Base-by-base conservation (phyloP, 2,329 filamentous ascomycete genomes). In the Septoria petroselini region DNA sequence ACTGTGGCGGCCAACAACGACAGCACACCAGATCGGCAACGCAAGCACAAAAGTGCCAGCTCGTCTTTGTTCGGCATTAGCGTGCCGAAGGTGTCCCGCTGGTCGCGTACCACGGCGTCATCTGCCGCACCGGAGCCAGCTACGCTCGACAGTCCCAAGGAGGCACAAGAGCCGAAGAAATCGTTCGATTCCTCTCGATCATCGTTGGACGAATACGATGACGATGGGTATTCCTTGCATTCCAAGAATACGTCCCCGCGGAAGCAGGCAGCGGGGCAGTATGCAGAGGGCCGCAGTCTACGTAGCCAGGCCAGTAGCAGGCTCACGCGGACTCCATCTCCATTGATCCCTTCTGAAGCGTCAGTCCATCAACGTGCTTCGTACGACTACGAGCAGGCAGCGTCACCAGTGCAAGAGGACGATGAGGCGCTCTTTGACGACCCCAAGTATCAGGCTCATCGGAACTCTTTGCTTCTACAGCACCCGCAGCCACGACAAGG, bases 51-150 rank as follows among this genome's bases (percentile, higher is more conserved):
- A 68, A 91, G 88, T 1, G 86, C 81, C 65, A 83, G 83, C 50
- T 93, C 89, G 0, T 88, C 87, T 0, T 76, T 83, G 76, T 86
- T 95, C 48, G 71, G 71, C 41, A 60, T 51, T 23, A 53, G 53
- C 11, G 70, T 73, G 54, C 90, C 91, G 18, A 96, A 95, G 73
- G 91, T 95, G 55, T 97, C 93, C 4, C 82, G 93, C 35, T 98
- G 93, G 93, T 97, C 91, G 0, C 93, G 94, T 72, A 97, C 91
- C 2, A 98, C 93, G 0, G 81, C 91, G 3, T 95, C 90, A 0
- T 95, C 89, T 53, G 83, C 90, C 35, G 84, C 88, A 12, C 65
- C 65, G 2, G 65, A 67, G 47, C 56, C 53, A 7, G 57, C 58
- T 4, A 52, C 53, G 6, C 45, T 65, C 14, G 63, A 66, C 30